Base-by-base conservation (phyloP, 805 yeast species). In the Sugiyamaella chiloensis region DNA sequence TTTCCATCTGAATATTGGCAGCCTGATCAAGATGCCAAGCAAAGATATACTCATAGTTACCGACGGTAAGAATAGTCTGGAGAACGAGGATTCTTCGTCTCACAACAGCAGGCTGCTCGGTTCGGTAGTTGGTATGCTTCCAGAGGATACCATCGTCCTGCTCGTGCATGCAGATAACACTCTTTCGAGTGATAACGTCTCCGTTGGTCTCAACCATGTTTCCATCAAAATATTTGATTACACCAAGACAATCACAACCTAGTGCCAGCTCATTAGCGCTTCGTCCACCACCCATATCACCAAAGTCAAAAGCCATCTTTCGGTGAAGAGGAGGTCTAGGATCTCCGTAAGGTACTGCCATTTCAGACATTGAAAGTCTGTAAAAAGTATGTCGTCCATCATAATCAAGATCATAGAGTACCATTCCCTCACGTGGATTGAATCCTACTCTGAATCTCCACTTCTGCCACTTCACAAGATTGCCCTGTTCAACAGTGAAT, bases 311-410 rank as follows among this genome's bases (percentile, higher is more conserved):
- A 26, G 93, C 93, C 71, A 85, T 90, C 71, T 86, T 86, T 75
- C 93, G 78, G 69, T 84, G 89, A 71, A 75, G 83, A 54, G 93
- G 93, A 40, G 82, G 81, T 68, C 91, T 76, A 61, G 90, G 88
- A 64, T 86, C 91, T 64, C 88, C 90, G 61, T 86, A 85, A 29
- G 93, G 93, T 54, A 86, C 95, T 31, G 91, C 85, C 95, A 86
- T 85, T 69, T 85, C 95, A 46, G 85, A 79, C 57, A 85, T 68
- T 2, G 89, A 75, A 40, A 84, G 66, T 69, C 93, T 75, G 75
- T 85, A 85, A 61, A 85, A 77, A 39, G 81, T 69, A 42, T 85
- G 82, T 67, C 93, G 80, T 43, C 90, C 91, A 65, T 84, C 83
- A 72, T 83, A 85, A 61, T 71, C 71, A 45, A 80, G 81, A 56